Conservation (phyloP, 2,329 filamentous ascomycete species). For the Trichophyton equinum region DNA sequence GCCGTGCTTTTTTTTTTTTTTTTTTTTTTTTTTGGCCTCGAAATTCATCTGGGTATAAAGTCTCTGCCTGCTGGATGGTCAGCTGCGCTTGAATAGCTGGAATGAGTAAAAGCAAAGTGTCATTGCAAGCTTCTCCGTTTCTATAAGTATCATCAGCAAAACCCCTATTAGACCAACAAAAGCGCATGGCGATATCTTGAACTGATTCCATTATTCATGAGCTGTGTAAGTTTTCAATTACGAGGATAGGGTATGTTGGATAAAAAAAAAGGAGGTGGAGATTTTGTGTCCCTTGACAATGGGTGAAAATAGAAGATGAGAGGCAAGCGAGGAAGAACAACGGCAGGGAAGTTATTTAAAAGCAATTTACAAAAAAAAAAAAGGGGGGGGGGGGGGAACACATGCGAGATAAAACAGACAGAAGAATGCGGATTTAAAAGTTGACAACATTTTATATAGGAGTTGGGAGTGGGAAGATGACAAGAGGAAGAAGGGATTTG, state of each 20-base stretch:
- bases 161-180: too few species aligned
- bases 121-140: too few species aligned
- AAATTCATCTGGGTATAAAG: too few species aligned
- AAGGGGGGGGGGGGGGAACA: neutral
- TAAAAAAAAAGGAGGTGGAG: neutral
- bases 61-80: too few species aligned
- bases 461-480: neutral
- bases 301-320: neutral
- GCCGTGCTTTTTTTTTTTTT: too few species aligned
- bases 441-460: neutral
- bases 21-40: too few species aligned
- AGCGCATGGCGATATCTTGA: neutral
- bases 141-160: too few species aligned
- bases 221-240: neutral
- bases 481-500: neutral
- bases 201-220: slow-evolving; percentile 4
- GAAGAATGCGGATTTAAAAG: neutral
- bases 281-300: neutral
- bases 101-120: too few species aligned
- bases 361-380: neutral
- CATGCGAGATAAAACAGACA: neutral
- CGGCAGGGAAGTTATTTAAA: neutral
- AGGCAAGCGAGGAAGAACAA: neutral
- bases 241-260: neutral
- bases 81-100: too few species aligned